A percentile compares a stretch with the other conserved stretches of the same genome.
These are phyloP conservation scores for Aspergillus steynii DNA, from an alignment of 495 filamentous ascomycete genomes.

Conservation along the genomic window DNA sequence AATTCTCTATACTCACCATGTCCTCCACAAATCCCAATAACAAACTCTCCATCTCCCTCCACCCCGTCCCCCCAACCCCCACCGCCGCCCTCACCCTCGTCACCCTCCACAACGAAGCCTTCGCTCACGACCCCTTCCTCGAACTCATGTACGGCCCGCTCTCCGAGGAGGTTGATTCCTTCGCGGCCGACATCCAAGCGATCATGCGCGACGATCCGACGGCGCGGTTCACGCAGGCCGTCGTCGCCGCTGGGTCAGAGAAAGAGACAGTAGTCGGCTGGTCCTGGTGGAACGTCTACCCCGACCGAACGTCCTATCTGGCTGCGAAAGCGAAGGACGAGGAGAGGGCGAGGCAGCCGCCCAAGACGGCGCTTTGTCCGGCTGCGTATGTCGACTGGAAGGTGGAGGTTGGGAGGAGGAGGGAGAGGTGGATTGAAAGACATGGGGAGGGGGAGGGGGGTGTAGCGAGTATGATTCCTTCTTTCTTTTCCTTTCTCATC, in stretches of 20 bases:
- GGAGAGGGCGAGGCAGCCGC: background rate
- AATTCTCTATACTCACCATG: background rate
- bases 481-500: background rate
- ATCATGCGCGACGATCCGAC: background rate
- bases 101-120: background rate
- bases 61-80: background rate
- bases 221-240: background rate
- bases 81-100: background rate
- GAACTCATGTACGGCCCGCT: constrained; percentile 6
- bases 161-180: background rate
- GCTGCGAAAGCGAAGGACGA: background rate
- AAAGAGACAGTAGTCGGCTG: background rate
- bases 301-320: background rate
- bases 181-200: background rate
- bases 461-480: background rate
- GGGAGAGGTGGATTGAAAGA: constrained; percentile 4
- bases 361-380: background rate
- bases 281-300: constrained; percentile 6
- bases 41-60: background rate
- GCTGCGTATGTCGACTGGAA: background rate
- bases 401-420: background rate
- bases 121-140: background rate
- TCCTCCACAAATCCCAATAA: background rate
- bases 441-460: no score
- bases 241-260: background rate